These are phyloP conservation scores for Gypsophila paniculata DNA, from an alignment of 179 eudicot genomes.

Conservation along the genomic window DNA sequence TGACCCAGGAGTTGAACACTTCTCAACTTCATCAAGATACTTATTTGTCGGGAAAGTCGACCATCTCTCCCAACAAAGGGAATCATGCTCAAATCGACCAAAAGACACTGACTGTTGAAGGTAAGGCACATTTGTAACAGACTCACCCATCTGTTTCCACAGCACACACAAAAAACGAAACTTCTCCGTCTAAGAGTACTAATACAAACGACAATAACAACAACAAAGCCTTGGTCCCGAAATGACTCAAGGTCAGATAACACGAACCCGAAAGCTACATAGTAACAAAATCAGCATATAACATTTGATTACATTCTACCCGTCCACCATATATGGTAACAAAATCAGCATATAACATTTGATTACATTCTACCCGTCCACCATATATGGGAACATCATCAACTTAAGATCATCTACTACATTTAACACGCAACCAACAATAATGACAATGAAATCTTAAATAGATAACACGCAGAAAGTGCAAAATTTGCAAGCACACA, in stretches of 20 bases:
- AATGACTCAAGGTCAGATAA: background rate
- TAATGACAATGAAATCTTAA: constrained; percentile 18
- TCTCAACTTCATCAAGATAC: constrained; percentile 51
- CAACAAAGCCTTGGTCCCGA: background rate
- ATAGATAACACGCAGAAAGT: constrained; percentile 14
- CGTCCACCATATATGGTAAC: background rate
- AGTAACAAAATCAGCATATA: constrained; percentile 16
- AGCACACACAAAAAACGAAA: constrained; percentile 23
- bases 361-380: constrained; percentile 4
- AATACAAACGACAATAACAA: constrained; percentile 10
- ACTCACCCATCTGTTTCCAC: constrained; percentile 63
- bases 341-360: constrained; percentile 13
- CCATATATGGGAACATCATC: background rate
- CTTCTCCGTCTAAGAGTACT: constrained; percentile 10
- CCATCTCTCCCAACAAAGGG: constrained; percentile 55
- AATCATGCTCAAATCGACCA: constrained; percentile 53
- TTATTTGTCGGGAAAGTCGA: constrained; percentile 51
- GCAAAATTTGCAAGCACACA: constrained; percentile 7
- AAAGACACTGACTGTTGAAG: constrained; percentile 55
- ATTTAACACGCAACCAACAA: background rate
- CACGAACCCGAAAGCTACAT: constrained; percentile 2
- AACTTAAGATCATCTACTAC: no score
- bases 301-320: constrained; percentile 14
- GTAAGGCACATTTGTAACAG: constrained; percentile 33
- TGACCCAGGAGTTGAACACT: constrained; percentile 46